Conservation (phyloP, 2,329 filamentous ascomycete genomes). For the Aspergillus pseudoviridinutans region DNA sequence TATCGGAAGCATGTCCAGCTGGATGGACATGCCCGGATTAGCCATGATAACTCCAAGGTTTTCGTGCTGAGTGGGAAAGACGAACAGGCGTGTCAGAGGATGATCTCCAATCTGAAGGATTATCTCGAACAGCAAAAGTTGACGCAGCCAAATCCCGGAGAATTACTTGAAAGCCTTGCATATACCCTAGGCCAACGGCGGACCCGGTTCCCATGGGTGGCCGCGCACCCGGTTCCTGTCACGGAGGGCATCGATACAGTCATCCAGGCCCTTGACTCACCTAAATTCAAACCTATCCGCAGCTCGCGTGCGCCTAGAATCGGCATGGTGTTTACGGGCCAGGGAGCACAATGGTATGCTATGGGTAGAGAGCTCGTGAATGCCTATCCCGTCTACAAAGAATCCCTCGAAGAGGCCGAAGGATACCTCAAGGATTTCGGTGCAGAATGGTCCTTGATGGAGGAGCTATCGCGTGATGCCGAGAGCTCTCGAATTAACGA, state of each 20-base stretch:
- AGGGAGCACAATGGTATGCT: constrained; percentile 27
- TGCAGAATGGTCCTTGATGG: constrained; percentile 1
- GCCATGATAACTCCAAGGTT: not conserved
- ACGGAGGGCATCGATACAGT: too few species aligned
- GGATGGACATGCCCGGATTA: not conserved
- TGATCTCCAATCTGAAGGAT: too few species aligned
- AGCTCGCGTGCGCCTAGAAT: not conserved
- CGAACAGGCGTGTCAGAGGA: too few species aligned
- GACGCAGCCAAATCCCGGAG: too few species aligned
- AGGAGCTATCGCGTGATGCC: not conserved
- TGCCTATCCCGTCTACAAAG: constrained; percentile 4
- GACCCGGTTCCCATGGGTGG: too few species aligned
- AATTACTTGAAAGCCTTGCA: too few species aligned
- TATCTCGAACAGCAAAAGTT: too few species aligned
- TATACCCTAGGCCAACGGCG: too few species aligned
- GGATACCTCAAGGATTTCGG: not conserved
- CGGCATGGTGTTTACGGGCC: constrained; percentile 29
- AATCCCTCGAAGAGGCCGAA: constrained; percentile 8
- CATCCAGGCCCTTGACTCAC: not conserved
- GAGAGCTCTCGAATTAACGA: not conserved
- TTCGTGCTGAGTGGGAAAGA: too few species aligned
- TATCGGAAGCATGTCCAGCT: too few species aligned
- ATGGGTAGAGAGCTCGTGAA: constrained; percentile 24
- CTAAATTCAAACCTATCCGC: too few species aligned
- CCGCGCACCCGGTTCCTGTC: not conserved